phyloP scores from a whole-genome alignment of 179 eudicot genomes.

The Spinacia oleracea region DNA sequence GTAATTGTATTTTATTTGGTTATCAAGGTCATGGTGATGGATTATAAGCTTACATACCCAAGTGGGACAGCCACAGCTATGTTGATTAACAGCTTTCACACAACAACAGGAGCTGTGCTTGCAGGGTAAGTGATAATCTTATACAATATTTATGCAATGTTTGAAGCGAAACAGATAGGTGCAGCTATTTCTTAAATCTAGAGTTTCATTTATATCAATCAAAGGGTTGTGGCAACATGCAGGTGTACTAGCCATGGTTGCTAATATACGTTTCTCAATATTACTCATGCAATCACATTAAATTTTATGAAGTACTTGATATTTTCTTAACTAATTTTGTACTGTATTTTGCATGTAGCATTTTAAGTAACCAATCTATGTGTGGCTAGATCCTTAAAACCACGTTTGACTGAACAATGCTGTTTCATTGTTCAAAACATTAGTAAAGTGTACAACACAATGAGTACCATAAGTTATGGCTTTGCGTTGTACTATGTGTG shows the following conservation, averaged over 20 bases:
- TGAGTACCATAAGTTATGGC: not conserved
- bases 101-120: conserved; percentile 90
- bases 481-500: not conserved
- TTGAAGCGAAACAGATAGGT: not conserved
- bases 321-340: not conserved
- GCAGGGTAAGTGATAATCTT: conserved; percentile 62
- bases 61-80: conserved; percentile 99
- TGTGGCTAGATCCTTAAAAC: not conserved
- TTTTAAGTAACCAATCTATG: not conserved
- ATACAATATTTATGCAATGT: not conserved
- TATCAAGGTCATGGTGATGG: conserved; percentile 87
- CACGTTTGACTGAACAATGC: not conserved
- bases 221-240: not conserved
- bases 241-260: not conserved
- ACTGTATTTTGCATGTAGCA: too few relatives aligned
- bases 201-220: not conserved
- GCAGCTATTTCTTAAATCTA: not conserved
- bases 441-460: not conserved
- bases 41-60: conserved; percentile 91
- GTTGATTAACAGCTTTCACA: conserved; percentile 98
- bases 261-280: not conserved
- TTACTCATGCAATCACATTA: not conserved
- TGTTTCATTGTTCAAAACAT: not conserved
- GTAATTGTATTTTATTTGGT: not conserved
- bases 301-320: too few relatives aligned